These are phyloP conservation scores for Achlya hypogyna DNA, from an alignment of 352 stramenopile species.

Conservation along the genomic window DNA sequence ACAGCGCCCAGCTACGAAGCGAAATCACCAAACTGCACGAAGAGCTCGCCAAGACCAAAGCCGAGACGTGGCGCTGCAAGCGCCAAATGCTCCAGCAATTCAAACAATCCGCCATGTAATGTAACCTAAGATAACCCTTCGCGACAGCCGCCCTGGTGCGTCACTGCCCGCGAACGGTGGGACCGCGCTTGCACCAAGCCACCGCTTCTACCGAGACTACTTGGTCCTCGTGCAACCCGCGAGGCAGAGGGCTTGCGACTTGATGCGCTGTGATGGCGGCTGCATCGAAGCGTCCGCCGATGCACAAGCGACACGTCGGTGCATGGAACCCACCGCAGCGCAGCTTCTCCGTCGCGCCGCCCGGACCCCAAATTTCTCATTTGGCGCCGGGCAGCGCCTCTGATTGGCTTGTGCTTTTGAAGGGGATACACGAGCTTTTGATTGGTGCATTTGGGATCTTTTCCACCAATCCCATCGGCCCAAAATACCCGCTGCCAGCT, in stretches of 20 bases:
- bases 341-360: background rate
- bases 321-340: background rate
- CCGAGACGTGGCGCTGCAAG: constrained; percentile 66
- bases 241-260: too few relatives aligned
- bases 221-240: too few relatives aligned
- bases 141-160: too few relatives aligned
- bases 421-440: background rate
- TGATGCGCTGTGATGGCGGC: background rate
- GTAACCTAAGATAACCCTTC: background rate
- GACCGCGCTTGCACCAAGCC: background rate
- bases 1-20: constrained; percentile 28
- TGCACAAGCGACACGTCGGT: background rate
- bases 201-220: too few relatives aligned
- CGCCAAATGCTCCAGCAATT: constrained; percentile 71
- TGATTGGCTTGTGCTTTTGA: background rate
- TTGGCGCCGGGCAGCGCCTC: background rate
- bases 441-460: background rate
- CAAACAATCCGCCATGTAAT: constrained; percentile 20
- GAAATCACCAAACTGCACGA: constrained; percentile 66
- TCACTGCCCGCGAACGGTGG: too few relatives aligned
- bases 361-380: background rate
- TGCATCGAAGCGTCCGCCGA: background rate
- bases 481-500: background rate
- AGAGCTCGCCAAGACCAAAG: constrained; percentile 55
- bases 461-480: background rate